These are phyloP conservation scores for Dillenia suffruticosa DNA, from an alignment of 164 flowering plant species.

Conservation along the genomic window DNA sequence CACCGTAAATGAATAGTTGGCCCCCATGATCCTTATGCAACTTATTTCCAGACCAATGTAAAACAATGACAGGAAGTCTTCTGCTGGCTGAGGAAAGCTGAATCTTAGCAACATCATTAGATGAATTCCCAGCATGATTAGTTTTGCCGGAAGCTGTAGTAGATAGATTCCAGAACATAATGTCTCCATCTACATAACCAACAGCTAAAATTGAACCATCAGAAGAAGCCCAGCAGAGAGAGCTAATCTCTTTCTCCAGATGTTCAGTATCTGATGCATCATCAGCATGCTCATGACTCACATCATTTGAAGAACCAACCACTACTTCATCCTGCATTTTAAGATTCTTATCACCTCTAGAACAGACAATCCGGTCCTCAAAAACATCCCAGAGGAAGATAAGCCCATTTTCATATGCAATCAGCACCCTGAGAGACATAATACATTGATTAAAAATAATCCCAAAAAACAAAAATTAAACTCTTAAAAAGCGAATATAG, in stretches of 20 bases:
- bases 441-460: too few species aligned
- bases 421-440: slow-evolving; percentile 48
- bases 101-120: slow-evolving; percentile 63
- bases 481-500: too few species aligned
- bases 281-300: slow-evolving; percentile 17
- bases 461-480: too few species aligned
- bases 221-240: slow-evolving; percentile 91
- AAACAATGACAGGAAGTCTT: slow-evolving; percentile 80
- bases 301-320: slow-evolving; percentile 27
- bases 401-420: slow-evolving; percentile 78
- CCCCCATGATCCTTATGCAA: slow-evolving; percentile 44
- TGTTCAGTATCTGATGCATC: slow-evolving; percentile 28
- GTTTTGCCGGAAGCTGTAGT: slow-evolving; percentile 28
- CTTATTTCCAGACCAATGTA: slow-evolving; percentile 58
- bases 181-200: slow-evolving; percentile 93
- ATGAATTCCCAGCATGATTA: slow-evolving; percentile 31
- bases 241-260: slow-evolving; percentile 81
- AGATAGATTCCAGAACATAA: slow-evolving; percentile 75
- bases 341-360: slow-evolving; percentile 72
- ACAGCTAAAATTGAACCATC: slow-evolving; percentile 81
- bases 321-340: slow-evolving; percentile 40
- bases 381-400: slow-evolving; percentile 80
- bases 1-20: slow-evolving; percentile 81
- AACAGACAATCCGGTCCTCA: slow-evolving; percentile 45
- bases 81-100: slow-evolving; percentile 68